Percentiles rank a stretch among this genome's conserved stretches.
phyloP scores from a whole-genome alignment of 148 eudicot genomes.

The Nepenthes mirabilis region DNA sequence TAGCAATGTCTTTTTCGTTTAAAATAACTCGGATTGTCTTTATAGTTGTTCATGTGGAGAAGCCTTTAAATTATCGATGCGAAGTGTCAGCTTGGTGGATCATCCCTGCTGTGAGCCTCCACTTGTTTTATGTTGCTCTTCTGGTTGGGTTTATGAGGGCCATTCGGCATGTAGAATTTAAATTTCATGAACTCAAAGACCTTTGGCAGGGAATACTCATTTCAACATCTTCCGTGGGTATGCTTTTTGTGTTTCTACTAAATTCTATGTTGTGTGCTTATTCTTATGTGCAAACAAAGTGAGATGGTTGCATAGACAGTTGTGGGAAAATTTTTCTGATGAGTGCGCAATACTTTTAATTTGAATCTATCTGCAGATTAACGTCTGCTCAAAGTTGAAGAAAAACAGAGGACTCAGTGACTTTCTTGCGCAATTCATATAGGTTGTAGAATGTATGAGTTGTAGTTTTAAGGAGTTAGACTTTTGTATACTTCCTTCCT shows the following conservation, averaged over 20 bases:
- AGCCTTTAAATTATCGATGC: conserved; percentile 61
- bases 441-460: too few relatives aligned
- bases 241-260: conserved; percentile 2
- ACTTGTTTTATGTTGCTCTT: conserved; percentile 48
- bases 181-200: conserved; percentile 87
- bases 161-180: conserved; percentile 66
- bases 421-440: too few relatives aligned
- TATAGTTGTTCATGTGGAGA: conserved; percentile 54
- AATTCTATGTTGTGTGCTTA: neutral
- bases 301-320: too few relatives aligned
- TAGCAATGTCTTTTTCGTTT: neutral
- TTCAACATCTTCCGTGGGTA: conserved; percentile 63
- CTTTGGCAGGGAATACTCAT: conserved; percentile 80
- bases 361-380: too few relatives aligned
- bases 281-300: neutral
- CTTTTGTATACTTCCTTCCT: too few relatives aligned
- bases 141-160: conserved; percentile 59
- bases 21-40: conserved; percentile 3
- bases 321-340: too few relatives aligned
- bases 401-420: too few relatives aligned
- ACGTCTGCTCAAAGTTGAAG: too few relatives aligned
- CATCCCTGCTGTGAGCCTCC: conserved; percentile 50
- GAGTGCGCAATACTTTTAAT: too few relatives aligned
- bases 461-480: too few relatives aligned
- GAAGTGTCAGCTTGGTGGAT: conserved; percentile 64